phyloP scores from a whole-genome alignment of 2,329 filamentous ascomycete species.

The Plenodomus tracheiphilus region DNA sequence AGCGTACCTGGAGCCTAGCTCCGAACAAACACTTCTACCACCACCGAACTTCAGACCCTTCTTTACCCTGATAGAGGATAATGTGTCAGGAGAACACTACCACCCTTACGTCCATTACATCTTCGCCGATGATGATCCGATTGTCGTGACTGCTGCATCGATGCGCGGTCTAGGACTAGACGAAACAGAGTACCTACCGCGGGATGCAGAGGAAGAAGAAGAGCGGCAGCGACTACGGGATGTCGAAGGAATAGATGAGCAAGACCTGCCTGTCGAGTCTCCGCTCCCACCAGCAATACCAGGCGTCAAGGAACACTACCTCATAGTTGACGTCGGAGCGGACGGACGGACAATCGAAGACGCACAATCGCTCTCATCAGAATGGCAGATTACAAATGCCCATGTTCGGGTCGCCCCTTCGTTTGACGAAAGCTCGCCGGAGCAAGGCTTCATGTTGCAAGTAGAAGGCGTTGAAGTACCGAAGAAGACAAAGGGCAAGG shows the following conservation, averaged over 20 bases:
- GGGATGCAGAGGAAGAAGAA: constrained; percentile 23
- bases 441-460: constrained; percentile 61
- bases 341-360: constrained; percentile 61
- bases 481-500: constrained; percentile 36
- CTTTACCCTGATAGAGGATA: constrained; percentile 83
- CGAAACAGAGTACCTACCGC: constrained; percentile 45
- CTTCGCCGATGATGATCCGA: constrained; percentile 87
- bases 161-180: constrained; percentile 57
- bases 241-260: constrained; percentile 27
- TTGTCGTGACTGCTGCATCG: constrained; percentile 70
- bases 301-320: constrained; percentile 57
- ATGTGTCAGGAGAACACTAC: constrained; percentile 70
- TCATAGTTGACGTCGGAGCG: constrained; percentile 58
- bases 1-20: constrained; percentile 39
- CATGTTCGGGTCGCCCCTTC: constrained; percentile 63
- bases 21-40: constrained; percentile 43
- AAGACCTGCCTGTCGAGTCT: constrained; percentile 36
- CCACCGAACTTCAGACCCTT: constrained; percentile 70
- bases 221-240: constrained; percentile 17
- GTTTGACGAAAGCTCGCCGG: constrained; percentile 55
- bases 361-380: constrained; percentile 71
- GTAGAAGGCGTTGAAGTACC: constrained; percentile 59
- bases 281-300: constrained; percentile 53
- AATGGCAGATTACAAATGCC: constrained; percentile 69
- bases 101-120: constrained; percentile 91